Percentiles rank a stretch among this genome's conserved stretches.
These are phyloP conservation scores for Hypomyces rosellus DNA, from an alignment of 2,329 filamentous ascomycete species.

Conservation along the genomic window DNA sequence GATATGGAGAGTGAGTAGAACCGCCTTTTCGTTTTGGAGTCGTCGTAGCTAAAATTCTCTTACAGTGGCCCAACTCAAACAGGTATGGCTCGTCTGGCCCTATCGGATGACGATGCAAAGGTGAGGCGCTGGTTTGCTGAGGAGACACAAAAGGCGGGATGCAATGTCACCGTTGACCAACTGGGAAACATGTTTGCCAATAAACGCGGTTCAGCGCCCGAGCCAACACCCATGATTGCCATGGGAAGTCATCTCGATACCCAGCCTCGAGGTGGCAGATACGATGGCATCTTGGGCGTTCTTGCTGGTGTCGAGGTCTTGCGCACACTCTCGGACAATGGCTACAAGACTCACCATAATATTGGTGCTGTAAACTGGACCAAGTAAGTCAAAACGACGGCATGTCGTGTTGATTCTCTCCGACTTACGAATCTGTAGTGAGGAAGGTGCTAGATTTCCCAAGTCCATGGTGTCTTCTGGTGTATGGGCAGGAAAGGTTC, in stretches of 20 bases:
- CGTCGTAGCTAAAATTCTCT: not conserved
- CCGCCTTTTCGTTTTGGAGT: not conserved
- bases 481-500: slow-evolving; percentile 66
- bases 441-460: slow-evolving; percentile 76
- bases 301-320: slow-evolving; percentile 68
- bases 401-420: not conserved
- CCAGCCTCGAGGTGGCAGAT: slow-evolving; percentile 58
- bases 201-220: slow-evolving; percentile 51
- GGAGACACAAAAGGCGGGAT: slow-evolving; percentile 58
- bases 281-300: slow-evolving; percentile 73
- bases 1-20: slow-evolving; percentile 23
- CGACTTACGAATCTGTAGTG: slow-evolving; percentile 36
- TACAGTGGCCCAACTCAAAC: slow-evolving; percentile 44
- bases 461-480: slow-evolving; percentile 70
- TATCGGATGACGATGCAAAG: slow-evolving; percentile 68
- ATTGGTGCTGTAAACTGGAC: slow-evolving; percentile 75
- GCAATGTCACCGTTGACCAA: slow-evolving; percentile 60
- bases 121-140: slow-evolving; percentile 73
- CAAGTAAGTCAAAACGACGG: slow-evolving; percentile 40
- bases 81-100: slow-evolving; percentile 70
- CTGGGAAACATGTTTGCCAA: slow-evolving; percentile 80
- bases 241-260: slow-evolving; percentile 66
- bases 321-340: slow-evolving; percentile 55
- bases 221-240: slow-evolving; percentile 55
- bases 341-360: slow-evolving; percentile 61